phyloP scores from a whole-genome alignment of 2,329 filamentous ascomycete species.

The Pseudocercospora vitis region DNA sequence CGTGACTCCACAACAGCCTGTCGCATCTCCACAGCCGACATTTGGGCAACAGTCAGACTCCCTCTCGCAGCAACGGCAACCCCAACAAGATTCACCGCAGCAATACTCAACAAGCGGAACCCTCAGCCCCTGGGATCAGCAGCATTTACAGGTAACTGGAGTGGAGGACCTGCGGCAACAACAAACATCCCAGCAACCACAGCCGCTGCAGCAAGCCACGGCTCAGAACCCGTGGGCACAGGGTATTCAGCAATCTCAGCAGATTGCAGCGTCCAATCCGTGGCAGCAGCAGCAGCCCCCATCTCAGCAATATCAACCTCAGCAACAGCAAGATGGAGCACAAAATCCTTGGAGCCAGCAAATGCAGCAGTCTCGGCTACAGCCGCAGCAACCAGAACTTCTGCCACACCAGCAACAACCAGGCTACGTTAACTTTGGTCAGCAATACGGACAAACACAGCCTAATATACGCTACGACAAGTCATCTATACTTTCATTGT shows the following conservation, averaged over 20 bases:
- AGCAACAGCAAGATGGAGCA: conserved; percentile 35
- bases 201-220: conserved; percentile 10
- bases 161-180: conserved; percentile 26
- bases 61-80: conserved; percentile 32
- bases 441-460: conserved; percentile 34
- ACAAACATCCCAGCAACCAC: conserved; percentile 21
- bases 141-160: conserved; percentile 7
- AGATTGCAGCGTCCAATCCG: conserved; percentile 19
- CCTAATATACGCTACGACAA: conserved; percentile 61
- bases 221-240: conserved; percentile 13
- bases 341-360: conserved; percentile 35
- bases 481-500: conserved; percentile 73
- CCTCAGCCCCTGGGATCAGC: conserved; percentile 5
- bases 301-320: conserved; percentile 16
- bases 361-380: conserved; percentile 30
- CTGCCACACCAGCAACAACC: conserved; percentile 37
- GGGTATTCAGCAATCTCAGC: conserved; percentile 23
- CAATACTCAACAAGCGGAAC: conserved; percentile 39
- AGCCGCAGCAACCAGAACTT: conserved; percentile 37
- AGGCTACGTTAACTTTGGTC: conserved; percentile 19
- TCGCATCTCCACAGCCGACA: conserved; percentile 30
- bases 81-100: conserved; percentile 36
- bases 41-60: conserved; percentile 34
- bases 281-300: conserved; percentile 29
- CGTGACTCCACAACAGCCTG: conserved; percentile 37